Base-by-base conservation (phyloP, 2,329 filamentous ascomycete species). In the Arthrocladium fulminans region DNA sequence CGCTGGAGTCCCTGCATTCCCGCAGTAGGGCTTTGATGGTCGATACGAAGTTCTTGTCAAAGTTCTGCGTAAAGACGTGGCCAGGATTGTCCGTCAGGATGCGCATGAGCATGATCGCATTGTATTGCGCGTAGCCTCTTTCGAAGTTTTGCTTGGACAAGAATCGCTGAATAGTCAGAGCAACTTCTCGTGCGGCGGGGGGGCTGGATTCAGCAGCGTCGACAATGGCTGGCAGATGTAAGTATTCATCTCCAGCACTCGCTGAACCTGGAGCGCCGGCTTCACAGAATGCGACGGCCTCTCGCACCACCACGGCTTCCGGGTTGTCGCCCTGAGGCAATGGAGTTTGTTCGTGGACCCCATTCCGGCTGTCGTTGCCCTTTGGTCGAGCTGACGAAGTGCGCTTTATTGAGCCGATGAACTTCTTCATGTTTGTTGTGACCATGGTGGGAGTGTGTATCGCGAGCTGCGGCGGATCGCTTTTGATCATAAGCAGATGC, bases 51-150 rank as follows among this genome's bases (percentile, higher is more conserved):
- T 87, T 87, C 61, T 82, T 76, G 66, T 96, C 89, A 35, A 97
- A 67, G 64, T 94, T 89, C 57, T 85, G 79, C n/a, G 90, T 95
- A 61, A 98, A 98, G 1, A 81, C 88, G 46, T 77, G 76, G 24
- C 90, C 90, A 0, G 92, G 92, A 64, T 98, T 96, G 65, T 97
- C 89, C 58, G 82, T 76, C 56, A 98, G 73, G 61, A 98, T 98
- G 53, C 90, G 84, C 57, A 94, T 75, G 48, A 98, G 77, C 92
- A 97, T 97, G 61, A 97, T 81, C 54, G 88, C 84, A 69, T 97
- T 96, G 75, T 96, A 97, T 67, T 97, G 90, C 57, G 83, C 81
- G 59, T 85, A 81, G 8, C 86, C 80, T 38, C 73, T 68, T 27
- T 63, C 63, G 55, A 68, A 73, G 67, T 86, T 81, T 39, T 89